phyloP scores from a whole-genome alignment of 2,329 filamentous ascomycete species.

The Venturiaceae sp. region DNA sequence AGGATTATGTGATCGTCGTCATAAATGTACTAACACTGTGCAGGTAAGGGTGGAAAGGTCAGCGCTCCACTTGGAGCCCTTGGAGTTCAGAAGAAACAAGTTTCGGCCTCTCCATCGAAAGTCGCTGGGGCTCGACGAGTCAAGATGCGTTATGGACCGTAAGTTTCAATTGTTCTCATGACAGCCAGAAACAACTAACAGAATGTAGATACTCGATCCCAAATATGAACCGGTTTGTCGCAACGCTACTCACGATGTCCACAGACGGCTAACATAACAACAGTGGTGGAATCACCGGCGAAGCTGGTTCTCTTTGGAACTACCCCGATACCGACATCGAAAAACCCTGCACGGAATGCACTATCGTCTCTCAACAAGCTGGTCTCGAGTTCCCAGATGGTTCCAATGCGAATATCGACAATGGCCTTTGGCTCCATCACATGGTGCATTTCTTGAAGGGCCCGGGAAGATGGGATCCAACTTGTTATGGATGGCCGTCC shows the following conservation, averaged over 20 bases:
- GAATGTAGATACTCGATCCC: constrained; percentile 3
- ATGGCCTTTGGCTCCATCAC: neutral
- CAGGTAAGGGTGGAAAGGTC: constrained; percentile 1
- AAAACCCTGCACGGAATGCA: neutral
- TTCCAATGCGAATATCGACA: neutral
- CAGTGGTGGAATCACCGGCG: neutral
- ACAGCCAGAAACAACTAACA: no score
- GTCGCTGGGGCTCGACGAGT: neutral
- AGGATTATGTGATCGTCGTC: neutral
- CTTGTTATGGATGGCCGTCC: neutral
- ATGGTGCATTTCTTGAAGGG: constrained; percentile 2
- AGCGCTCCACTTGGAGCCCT: neutral
- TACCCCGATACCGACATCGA: neutral
- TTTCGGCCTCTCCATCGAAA: neutral
- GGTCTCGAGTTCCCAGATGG: constrained; percentile 3
- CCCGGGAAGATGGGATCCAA: neutral
- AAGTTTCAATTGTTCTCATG: no score
- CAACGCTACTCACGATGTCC: no score
- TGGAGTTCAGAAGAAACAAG: neutral
- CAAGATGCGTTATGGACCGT: constrained; percentile 7
- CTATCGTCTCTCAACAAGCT: neutral
- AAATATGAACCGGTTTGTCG: no score
- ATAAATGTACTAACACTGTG: neutral
- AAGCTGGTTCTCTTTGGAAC: neutral
- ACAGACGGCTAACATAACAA: no score